These are phyloP conservation scores for Saccharomycopsis capsularis DNA, from an alignment of 805 yeast species.

Conservation along the genomic window DNA sequence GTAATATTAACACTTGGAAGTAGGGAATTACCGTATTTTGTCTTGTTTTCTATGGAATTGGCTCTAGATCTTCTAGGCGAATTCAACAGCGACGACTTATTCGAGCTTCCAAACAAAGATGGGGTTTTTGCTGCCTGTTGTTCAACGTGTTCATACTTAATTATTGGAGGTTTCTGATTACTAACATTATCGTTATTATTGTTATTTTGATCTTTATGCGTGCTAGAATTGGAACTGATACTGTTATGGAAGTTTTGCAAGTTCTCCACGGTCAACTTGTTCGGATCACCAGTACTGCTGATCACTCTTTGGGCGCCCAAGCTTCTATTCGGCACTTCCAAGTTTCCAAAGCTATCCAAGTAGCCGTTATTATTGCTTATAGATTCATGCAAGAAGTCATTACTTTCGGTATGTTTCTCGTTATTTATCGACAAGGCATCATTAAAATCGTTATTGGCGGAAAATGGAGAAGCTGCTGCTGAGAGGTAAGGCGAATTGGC, in stretches of 20 bases:
- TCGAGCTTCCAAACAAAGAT: constrained; percentile 48
- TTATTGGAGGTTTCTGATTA: constrained; percentile 1
- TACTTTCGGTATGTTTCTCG: constrained; percentile 2
- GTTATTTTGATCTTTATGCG: not conserved
- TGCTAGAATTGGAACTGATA: not conserved
- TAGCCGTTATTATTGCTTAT: not conserved
- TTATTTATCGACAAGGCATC: constrained; percentile 12
- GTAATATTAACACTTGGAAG: constrained; percentile 20
- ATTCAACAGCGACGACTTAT: constrained; percentile 29
- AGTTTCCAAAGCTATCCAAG: not conserved
- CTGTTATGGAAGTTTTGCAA: constrained; percentile 7
- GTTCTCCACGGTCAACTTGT: constrained; percentile 12
- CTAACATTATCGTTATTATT: not conserved
- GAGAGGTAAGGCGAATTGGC: constrained; percentile 14
- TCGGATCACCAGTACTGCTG: too few species aligned
- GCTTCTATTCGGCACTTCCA: not conserved
- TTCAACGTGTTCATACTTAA: constrained; percentile 24
- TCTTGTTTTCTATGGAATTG: constrained; percentile 27
- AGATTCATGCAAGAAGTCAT: not conserved
- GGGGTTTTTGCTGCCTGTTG: constrained; percentile 42
- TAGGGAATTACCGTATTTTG: constrained; percentile 21
- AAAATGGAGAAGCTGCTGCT: constrained; percentile 15
- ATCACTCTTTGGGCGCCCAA: not conserved
- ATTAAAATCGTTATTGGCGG: constrained; percentile 8
- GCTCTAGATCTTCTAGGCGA: constrained; percentile 32